Conservation (phyloP, 306 rosid genomes). For the Biancaea sappan region DNA sequence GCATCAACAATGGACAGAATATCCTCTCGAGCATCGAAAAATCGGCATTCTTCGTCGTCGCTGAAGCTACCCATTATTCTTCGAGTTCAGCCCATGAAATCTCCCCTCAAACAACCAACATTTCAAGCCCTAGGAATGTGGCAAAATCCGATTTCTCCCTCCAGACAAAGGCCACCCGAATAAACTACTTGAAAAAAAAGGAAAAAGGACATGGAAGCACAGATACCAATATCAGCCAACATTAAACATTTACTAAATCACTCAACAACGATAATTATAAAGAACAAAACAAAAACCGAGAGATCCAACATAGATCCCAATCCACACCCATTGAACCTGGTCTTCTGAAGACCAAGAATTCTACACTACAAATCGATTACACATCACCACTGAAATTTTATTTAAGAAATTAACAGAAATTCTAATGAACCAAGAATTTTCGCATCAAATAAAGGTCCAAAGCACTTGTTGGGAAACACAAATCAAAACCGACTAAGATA, state of each 20-base stretch:
- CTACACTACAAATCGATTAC: slow-evolving; percentile 24
- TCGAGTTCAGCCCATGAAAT: slow-evolving; percentile 82
- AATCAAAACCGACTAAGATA: slow-evolving; percentile 25
- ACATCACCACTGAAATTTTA: slow-evolving; percentile 28
- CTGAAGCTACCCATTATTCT: slow-evolving; percentile 76
- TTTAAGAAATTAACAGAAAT: slow-evolving; percentile 2
- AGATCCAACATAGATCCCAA: slow-evolving; percentile 94
- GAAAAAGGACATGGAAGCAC: slow-evolving; percentile 25
- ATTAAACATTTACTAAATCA: slow-evolving; percentile 47
- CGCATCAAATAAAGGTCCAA: slow-evolving; percentile 28
- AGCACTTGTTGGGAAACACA: slow-evolving; percentile 24
- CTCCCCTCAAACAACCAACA: slow-evolving; percentile 64
- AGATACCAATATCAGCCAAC: slow-evolving; percentile 62
- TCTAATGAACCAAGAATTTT: slow-evolving; percentile 30
- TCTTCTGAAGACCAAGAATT: slow-evolving; percentile 40
- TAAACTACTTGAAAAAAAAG: slow-evolving; percentile 25
- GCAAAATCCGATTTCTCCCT: slow-evolving; percentile 50
- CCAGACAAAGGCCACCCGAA: slow-evolving; percentile 57
- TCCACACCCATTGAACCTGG: slow-evolving; percentile 74
- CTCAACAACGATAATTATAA: slow-evolving; percentile 41
- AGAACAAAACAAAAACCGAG: slow-evolving; percentile 55
- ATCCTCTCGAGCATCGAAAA: slow-evolving; percentile 88
- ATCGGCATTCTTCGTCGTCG: slow-evolving; percentile 66
- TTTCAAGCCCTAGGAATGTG: slow-evolving; percentile 50
- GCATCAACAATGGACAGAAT: slow-evolving; percentile 56